Percentiles rank a stretch among this genome's conserved stretches.
Evolutionary conservation across 257 asterid genomes (phyloP).

Genomic region (Plantago major): DNA sequence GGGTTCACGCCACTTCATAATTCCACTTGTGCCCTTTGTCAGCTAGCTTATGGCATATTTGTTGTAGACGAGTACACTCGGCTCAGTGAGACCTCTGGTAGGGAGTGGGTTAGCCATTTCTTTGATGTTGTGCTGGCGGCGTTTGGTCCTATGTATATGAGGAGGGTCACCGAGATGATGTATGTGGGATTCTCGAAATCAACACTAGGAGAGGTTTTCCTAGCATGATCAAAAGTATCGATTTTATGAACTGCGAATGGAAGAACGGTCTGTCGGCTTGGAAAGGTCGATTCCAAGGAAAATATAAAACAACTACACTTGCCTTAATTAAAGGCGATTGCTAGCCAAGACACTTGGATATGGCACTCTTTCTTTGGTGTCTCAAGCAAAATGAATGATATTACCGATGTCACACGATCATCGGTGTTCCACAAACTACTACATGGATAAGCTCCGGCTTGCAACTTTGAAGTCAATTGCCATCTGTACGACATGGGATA

Average conservation of each 20-base stretch:
- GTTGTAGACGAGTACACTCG: not conserved
- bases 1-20: not conserved
- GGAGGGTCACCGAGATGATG: not conserved
- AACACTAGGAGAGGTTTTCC: not conserved
- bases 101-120: not conserved
- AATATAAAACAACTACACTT: too few species aligned
- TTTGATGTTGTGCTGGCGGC: not conserved
- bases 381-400: not conserved
- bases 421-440: not conserved
- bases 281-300: not conserved
- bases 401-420: not conserved
- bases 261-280: too few species aligned
- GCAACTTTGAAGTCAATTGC: not conserved
- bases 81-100: not conserved
- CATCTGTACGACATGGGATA: not conserved
- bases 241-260: not conserved
- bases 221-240: not conserved
- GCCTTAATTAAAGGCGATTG: not conserved
- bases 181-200: not conserved
- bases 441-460: not conserved
- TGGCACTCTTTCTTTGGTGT: not conserved
- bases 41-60: not conserved
- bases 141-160: not conserved
- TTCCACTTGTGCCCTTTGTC: not conserved
- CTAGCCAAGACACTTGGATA: not conserved